phyloP scores from a whole-genome alignment of 2,329 filamentous ascomycete species.

The Grosmannia huntii region DNA sequence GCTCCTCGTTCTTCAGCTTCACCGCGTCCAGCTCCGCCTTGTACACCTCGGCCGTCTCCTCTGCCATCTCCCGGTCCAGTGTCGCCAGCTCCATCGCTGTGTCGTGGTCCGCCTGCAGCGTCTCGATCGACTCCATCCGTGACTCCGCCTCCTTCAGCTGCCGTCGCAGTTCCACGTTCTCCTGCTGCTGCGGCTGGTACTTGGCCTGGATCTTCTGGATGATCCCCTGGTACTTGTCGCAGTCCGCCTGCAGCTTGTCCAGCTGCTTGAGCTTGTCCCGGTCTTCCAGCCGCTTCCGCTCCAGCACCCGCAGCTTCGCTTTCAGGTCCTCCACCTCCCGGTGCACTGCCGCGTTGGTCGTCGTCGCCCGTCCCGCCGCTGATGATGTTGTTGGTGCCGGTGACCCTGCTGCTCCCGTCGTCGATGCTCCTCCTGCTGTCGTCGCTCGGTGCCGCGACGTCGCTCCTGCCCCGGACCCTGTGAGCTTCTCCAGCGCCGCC shows the following conservation, averaged over 20 bases:
- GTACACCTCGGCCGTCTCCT: slow-evolving; percentile 74
- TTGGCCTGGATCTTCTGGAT: slow-evolving; percentile 87
- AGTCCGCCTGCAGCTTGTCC: slow-evolving; percentile 62
- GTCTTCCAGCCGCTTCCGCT: slow-evolving; percentile 77
- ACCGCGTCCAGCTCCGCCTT: slow-evolving; percentile 70
- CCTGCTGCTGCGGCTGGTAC: slow-evolving; percentile 72
- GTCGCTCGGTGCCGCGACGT: slow-evolving; percentile 8
- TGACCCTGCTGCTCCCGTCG: background rate
- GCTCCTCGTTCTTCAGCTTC: slow-evolving; percentile 65
- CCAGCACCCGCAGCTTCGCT: slow-evolving; percentile 72
- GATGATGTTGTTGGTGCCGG: slow-evolving; percentile 3
- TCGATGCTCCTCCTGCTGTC: slow-evolving; percentile 3
- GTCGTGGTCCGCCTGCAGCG: slow-evolving; percentile 72
- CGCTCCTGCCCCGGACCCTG: slow-evolving; percentile 17
- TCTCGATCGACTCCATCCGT: slow-evolving; percentile 56
- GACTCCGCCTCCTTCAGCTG: slow-evolving; percentile 64
- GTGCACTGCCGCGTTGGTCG: slow-evolving; percentile 28
- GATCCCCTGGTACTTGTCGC: slow-evolving; percentile 68
- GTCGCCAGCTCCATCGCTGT: slow-evolving; percentile 73
- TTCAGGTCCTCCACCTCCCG: slow-evolving; percentile 79
- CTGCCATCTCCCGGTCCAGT: slow-evolving; percentile 89
- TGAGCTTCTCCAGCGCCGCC: slow-evolving; percentile 38
- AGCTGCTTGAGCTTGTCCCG: slow-evolving; percentile 71
- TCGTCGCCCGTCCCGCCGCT: slow-evolving; percentile 15
- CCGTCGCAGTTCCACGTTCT: slow-evolving; percentile 63